These are phyloP conservation scores for Amanita molliuscula DNA, from an alignment of 768 basidiomycete genomes.

Conservation along the genomic window DNA sequence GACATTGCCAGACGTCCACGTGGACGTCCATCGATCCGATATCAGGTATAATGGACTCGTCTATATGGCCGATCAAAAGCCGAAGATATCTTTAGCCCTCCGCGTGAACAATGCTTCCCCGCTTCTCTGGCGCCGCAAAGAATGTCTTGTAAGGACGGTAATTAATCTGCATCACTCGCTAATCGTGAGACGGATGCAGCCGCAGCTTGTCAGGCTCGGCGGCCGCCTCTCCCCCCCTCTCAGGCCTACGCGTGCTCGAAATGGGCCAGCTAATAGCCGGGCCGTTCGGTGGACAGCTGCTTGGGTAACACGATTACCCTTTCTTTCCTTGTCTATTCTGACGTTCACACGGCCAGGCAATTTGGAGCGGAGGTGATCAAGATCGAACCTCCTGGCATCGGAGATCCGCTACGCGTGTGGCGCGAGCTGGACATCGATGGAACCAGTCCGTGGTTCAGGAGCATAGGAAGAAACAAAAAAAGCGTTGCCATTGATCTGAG, in stretches of 20 bases:
- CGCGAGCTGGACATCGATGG: constrained; percentile 63
- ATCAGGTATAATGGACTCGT: too few species aligned
- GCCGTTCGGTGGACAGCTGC: constrained; percentile 62
- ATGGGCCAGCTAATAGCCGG: constrained; percentile 65
- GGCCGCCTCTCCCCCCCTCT: constrained; percentile 35
- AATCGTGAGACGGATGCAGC: neutral
- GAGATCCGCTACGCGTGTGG: constrained; percentile 64
- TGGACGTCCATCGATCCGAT: too few species aligned
- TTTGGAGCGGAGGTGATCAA: constrained; percentile 70
- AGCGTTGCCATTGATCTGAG: constrained; percentile 59
- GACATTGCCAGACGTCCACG: too few species aligned
- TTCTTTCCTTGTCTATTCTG: neutral
- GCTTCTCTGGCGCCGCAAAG: too few species aligned
- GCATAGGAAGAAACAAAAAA: constrained; percentile 65
- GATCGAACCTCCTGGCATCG: constrained; percentile 50
- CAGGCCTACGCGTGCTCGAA: constrained; percentile 56
- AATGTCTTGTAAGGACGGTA: neutral
- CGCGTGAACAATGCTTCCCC: neutral
- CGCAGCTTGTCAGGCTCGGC: neutral
- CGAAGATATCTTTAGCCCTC: too few species aligned
- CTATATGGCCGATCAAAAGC: too few species aligned
- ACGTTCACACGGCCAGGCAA: constrained; percentile 29
- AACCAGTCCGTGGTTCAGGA: constrained; percentile 66
- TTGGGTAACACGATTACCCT: constrained; percentile 32
- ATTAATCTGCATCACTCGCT: neutral